Conservation (phyloP, 495 filamentous ascomycete genomes). For the Trichocladium uniseriatum region DNA sequence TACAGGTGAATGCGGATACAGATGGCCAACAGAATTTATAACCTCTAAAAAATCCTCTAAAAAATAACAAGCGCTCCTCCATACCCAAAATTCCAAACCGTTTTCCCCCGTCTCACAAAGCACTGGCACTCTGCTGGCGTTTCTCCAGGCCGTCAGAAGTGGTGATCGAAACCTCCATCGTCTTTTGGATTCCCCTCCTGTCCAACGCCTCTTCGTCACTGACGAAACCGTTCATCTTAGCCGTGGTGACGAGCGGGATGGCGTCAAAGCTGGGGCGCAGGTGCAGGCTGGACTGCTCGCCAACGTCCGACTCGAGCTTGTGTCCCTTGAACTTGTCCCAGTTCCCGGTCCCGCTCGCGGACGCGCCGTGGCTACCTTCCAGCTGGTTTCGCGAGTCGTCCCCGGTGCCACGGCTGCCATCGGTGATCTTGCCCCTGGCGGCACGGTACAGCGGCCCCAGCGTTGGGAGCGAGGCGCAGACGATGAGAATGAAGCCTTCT, state of each 20-base stretch:
- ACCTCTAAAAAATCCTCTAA: too few species aligned
- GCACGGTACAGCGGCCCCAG: constrained; percentile 1
- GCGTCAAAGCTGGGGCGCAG: constrained; percentile 7
- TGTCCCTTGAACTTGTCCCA: not conserved
- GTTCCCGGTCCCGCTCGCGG: not conserved
- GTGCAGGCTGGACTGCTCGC: not conserved
- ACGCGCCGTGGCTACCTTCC: not conserved
- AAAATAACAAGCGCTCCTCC: too few species aligned
- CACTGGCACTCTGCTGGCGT: not conserved
- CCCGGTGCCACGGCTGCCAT: not conserved
- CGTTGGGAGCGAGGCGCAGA: constrained; percentile 8
- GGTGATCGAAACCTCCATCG: constrained; percentile 1
- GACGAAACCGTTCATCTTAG: not conserved
- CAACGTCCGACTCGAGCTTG: constrained; percentile 1
- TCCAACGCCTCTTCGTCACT: not conserved
- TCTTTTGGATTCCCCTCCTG: not conserved
- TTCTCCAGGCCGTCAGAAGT: not conserved
- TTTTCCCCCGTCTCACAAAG: not conserved
- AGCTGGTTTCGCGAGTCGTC: not conserved
- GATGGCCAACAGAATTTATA: too few species aligned
- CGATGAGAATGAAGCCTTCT: constrained; percentile 3
- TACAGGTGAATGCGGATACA: too few species aligned
- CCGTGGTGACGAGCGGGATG: not conserved
- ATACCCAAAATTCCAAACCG: too few species aligned
- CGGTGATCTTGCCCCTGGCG: not conserved